Base-by-base conservation (phyloP, 257 asterid species). In the Rehmannia glutinosa region DNA sequence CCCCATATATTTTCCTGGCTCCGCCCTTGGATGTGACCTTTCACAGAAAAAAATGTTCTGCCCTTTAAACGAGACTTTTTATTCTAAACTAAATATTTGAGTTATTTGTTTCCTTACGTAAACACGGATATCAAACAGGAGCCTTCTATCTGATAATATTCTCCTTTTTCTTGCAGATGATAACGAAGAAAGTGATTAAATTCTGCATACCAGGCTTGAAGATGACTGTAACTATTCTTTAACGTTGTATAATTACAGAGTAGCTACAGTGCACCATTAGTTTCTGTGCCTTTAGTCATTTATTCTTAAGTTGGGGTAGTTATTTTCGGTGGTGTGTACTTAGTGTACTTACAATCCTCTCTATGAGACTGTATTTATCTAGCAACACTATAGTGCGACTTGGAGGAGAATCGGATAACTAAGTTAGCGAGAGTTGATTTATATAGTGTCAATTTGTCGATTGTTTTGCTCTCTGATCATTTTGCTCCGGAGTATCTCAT, bases 121-220 rank as follows among this genome's bases (percentile, higher is more conserved):
- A 39, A 47, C 5, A 35, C 10, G n/a, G 28, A 65, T 46, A 51
- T 24, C 53, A 16, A 0, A 10, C 41, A 8, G 13, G 51, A 17
- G 25, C 16, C 61, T 58, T 54, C n/a, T 28, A 55, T 55, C 23
- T 55, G 21, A 55, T 28, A 16, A 66, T 42, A 21, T 39, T 21
- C 38, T 38, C 53, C 50, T 43, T 70, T 69, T 64, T 17, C 43
- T 75, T 60, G 82, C 97, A 88, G 94, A 70, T 73, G 89, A 81
- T 46, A 66, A 77, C 0, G 92, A 74, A 41, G 87, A 83, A 30
- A 90, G 89, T 32, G 96, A 88, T 63, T 90, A 61, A 82, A 62
- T 68, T 56, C 39, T 62, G 68, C 54, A 0, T 46, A 41, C 36
- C 56, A 7, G 59, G 53, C 68, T 15, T 57, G 78, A 42, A 68